Evolutionary conservation across 148 eudicot species (phyloP).

Genomic region (Beta vulgaris): DNA sequence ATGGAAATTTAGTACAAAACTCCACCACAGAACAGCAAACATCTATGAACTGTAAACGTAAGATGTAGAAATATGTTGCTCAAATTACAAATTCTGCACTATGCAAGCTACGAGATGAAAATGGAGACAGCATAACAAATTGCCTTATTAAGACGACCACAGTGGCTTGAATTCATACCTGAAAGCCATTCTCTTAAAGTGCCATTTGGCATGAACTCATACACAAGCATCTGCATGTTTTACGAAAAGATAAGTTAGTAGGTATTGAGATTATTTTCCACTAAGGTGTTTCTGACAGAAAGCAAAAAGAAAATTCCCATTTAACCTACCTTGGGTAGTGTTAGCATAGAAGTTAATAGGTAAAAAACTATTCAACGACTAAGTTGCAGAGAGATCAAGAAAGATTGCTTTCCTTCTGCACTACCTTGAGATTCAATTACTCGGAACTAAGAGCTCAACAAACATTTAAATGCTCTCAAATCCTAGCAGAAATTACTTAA

Average conservation of each 20-base stretch:
- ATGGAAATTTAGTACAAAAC: background rate
- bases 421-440: too few relatives aligned
- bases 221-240: conserved; percentile 67
- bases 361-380: too few relatives aligned
- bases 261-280: background rate
- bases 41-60: background rate
- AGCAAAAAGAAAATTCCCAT: too few relatives aligned
- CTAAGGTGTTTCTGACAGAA: too few relatives aligned
- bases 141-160: background rate
- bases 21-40: background rate
- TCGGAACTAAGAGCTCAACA: too few relatives aligned
- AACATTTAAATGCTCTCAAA: background rate
- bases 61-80: background rate
- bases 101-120: background rate
- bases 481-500: background rate
- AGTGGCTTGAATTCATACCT: conserved; percentile 40
- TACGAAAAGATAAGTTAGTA: conserved; percentile 21
- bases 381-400: too few relatives aligned
- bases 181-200: conserved; percentile 76
- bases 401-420: too few relatives aligned
- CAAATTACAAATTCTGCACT: background rate
- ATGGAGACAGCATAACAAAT: background rate
- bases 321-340: too few relatives aligned
- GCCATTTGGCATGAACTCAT: conserved; percentile 86
- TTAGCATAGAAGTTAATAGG: too few relatives aligned